phyloP scores from a whole-genome alignment of 2,329 filamentous ascomycete genomes.

The Cercospora citrullina region DNA sequence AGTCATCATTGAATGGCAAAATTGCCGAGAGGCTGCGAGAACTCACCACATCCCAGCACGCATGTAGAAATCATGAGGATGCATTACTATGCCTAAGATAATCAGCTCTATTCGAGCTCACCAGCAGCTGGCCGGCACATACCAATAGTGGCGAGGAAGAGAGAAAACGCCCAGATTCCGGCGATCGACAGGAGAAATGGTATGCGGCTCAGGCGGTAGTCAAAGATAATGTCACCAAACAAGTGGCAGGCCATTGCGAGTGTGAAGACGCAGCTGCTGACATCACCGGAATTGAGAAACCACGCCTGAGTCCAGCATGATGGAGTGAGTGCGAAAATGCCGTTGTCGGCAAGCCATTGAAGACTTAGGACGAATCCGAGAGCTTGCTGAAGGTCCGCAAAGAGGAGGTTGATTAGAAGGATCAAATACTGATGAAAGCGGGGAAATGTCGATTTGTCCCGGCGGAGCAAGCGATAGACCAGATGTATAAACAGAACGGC shows the following conservation, averaged over 20 bases:
- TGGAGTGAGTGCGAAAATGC: conserved; percentile 54
- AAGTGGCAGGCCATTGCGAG: conserved; percentile 65
- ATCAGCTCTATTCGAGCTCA: not conserved
- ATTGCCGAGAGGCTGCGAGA: no score
- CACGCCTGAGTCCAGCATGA: conserved; percentile 65
- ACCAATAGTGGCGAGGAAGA: conserved; percentile 54
- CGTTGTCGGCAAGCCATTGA: conserved; percentile 57
- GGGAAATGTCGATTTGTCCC: conserved; percentile 23
- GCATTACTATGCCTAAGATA: conserved; percentile 44
- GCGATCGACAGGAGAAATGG: conserved; percentile 54
- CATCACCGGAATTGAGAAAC: conserved; percentile 64
- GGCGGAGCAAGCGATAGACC: conserved; percentile 32
- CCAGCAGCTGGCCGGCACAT: not conserved
- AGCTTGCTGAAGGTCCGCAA: conserved; percentile 67
- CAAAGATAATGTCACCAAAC: conserved; percentile 60
- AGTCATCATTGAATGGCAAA: not conserved
- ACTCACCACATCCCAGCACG: conserved; percentile 60
- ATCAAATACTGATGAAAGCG: conserved; percentile 63
- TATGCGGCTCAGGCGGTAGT: conserved; percentile 53
- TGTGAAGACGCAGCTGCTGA: conserved; percentile 66
- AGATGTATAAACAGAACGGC: conserved; percentile 31
- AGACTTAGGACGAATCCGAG: conserved; percentile 63
- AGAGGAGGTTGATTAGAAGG: conserved; percentile 66
- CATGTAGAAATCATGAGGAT: conserved; percentile 55
- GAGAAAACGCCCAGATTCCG: conserved; percentile 59